These are phyloP conservation scores for Mrakiaceae sp. DNA, from an alignment of 1,284 basidiomycete genomes.

Conservation along the genomic window DNA sequence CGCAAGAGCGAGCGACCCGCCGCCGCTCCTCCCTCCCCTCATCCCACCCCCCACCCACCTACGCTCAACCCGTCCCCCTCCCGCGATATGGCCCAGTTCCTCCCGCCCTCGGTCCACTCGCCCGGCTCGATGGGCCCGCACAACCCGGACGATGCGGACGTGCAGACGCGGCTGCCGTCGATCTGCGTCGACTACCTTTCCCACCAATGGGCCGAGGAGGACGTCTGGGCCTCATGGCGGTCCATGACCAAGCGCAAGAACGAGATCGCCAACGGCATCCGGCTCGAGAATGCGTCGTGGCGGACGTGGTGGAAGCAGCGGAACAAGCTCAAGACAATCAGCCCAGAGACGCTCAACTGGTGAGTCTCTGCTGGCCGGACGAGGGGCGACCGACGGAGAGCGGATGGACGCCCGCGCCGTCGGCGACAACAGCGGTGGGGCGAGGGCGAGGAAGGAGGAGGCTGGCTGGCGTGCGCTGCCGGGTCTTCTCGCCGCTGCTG, in stretches of 20 bases:
- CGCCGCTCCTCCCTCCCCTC: background rate
- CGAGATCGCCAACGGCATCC: slow-evolving; percentile 88
- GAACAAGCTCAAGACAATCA: slow-evolving; percentile 89
- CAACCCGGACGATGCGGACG: slow-evolving; percentile 39
- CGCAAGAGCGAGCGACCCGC: background rate
- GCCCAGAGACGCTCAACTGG: slow-evolving; percentile 97
- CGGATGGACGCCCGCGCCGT: no score
- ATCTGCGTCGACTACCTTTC: slow-evolving; percentile 59
- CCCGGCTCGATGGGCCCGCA: slow-evolving; percentile 1
- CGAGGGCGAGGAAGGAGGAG: background rate
- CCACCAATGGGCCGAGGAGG: slow-evolving; percentile 95
- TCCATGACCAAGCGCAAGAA: slow-evolving; percentile 98
- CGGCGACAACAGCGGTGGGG: background rate
- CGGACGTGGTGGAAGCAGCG: slow-evolving; percentile 99
- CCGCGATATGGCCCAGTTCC: slow-evolving; percentile 9
- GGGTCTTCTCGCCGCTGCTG: no score
- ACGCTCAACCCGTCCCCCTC: background rate
- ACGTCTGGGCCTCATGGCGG: slow-evolving; percentile 96
- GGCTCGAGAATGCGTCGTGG: slow-evolving; percentile 97
- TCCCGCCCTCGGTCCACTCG: slow-evolving; percentile 8
- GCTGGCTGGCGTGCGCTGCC: no score
- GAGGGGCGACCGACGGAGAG: no score
- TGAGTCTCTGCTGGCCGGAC: slow-evolving; percentile 39
- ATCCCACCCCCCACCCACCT: background rate
- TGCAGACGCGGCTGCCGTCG: slow-evolving; percentile 43